Conservation (phyloP, 768 basidiomycete species). For the Amanita pseudoporphyria region DNA sequence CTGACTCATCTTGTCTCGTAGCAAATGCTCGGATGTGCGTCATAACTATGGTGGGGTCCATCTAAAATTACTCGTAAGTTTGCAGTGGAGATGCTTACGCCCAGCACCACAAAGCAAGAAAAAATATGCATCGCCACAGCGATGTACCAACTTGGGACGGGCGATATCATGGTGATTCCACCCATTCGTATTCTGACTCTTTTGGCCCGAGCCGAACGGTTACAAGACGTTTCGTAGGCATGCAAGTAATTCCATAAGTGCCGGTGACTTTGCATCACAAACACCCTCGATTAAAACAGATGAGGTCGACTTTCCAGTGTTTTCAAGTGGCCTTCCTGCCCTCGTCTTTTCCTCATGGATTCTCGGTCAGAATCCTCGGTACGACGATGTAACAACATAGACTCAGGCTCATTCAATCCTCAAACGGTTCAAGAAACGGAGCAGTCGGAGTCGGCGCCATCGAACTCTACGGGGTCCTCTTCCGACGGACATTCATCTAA, state of each 20-base stretch:
- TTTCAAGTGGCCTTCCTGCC: neutral
- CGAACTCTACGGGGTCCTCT: neutral
- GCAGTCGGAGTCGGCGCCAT: neutral
- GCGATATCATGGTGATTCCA: neutral
- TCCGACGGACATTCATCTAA: neutral
- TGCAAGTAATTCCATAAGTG: neutral
- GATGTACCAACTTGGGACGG: neutral
- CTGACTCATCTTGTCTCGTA: neutral
- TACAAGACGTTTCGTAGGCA: neutral
- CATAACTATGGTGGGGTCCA: neutral
- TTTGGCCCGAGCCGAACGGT: neutral
- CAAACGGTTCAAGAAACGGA: neutral
- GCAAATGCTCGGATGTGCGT: neutral
- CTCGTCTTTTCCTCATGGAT: neutral
- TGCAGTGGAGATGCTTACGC: too few relatives aligned
- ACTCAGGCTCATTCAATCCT: neutral
- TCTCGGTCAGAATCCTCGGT: neutral
- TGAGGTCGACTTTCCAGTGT: neutral
- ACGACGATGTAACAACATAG: neutral
- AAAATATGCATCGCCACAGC: neutral
- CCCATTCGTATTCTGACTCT: neutral
- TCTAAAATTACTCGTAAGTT: neutral
- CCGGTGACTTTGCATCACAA: neutral
- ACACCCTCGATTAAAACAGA: neutral
- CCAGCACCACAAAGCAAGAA: too few relatives aligned